Percentiles rank a stretch among this genome's conserved stretches.
These are phyloP conservation scores for Penicillium sp. DNA, from an alignment of 2,329 filamentous ascomycete genomes.

Conservation along the genomic window DNA sequence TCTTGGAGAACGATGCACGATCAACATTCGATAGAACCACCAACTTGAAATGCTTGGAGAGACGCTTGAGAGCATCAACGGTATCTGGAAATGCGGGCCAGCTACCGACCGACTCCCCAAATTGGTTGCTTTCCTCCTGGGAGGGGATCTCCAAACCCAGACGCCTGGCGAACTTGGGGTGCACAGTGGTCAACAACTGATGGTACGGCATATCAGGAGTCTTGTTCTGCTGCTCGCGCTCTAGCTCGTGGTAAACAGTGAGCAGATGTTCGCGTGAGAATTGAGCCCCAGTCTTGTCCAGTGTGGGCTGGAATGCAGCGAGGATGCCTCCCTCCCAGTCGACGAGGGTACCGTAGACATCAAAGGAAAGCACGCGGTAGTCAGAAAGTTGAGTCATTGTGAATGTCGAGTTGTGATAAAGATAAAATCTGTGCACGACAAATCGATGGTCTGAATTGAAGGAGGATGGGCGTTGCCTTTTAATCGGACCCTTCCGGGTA, in stretches of 20 bases:
- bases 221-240: slow-evolving; percentile 50
- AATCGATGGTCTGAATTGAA: too few species aligned
- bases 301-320: slow-evolving; percentile 48
- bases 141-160: slow-evolving; percentile 17
- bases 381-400: slow-evolving; percentile 26
- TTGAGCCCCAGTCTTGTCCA: slow-evolving; percentile 43
- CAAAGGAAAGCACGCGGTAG: slow-evolving; percentile 63
- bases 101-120: slow-evolving; percentile 49
- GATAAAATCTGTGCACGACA: too few species aligned
- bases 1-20: slow-evolving; percentile 49
- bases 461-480: too few species aligned
- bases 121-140: slow-evolving; percentile 41
- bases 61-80: slow-evolving; percentile 50
- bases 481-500: too few species aligned
- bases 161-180: slow-evolving; percentile 32
- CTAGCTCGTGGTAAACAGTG: slow-evolving; percentile 23
- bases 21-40: slow-evolving; percentile 60
- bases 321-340: slow-evolving; percentile 70
- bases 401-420: too few species aligned
- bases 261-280: slow-evolving; percentile 16
- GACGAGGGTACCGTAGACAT: slow-evolving; percentile 75
- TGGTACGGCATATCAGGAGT: slow-evolving; percentile 61
- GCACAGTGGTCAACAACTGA: slow-evolving; percentile 54
- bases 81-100: slow-evolving; percentile 60
- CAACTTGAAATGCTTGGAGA: slow-evolving; percentile 53